Conservation (phyloP, 73 alveolate genomes). For the Tetrahymena thermophila region DNA sequence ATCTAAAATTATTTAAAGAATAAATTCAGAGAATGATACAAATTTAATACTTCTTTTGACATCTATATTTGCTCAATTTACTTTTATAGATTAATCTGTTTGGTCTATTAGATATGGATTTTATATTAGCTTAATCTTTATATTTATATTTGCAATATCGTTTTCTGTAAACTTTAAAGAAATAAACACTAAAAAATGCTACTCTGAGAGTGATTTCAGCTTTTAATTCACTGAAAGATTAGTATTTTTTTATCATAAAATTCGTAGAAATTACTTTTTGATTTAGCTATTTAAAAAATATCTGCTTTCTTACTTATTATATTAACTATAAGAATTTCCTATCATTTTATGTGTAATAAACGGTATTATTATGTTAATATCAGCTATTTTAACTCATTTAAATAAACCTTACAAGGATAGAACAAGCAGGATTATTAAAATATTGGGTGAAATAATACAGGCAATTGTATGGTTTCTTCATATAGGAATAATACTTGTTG, state of each 20-base stretch:
- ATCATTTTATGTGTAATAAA: neutral
- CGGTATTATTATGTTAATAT: neutral
- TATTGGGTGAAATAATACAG: neutral
- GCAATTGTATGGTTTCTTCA: neutral
- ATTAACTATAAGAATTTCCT: neutral
- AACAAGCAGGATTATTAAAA: neutral
- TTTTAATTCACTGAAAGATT: neutral
- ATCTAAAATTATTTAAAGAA: no score
- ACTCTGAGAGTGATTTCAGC: neutral
- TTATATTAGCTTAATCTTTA: neutral
- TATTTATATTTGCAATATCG: neutral
- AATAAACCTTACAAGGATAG: neutral
- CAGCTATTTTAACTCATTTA: neutral
- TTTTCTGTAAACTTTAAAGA: neutral
- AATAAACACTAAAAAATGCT: neutral
- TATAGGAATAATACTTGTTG: neutral
- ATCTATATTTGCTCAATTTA: neutral
- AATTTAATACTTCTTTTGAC: neutral
- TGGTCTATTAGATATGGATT: neutral
- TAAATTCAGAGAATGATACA: neutral
- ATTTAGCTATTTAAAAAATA: neutral
- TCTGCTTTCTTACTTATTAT: neutral
- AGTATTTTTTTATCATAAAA: no score
- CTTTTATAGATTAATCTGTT: neutral
- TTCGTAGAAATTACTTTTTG: neutral